phyloP scores from a whole-genome alignment of 108 stramenopile genomes.

The Skeletonema potamos region DNA sequence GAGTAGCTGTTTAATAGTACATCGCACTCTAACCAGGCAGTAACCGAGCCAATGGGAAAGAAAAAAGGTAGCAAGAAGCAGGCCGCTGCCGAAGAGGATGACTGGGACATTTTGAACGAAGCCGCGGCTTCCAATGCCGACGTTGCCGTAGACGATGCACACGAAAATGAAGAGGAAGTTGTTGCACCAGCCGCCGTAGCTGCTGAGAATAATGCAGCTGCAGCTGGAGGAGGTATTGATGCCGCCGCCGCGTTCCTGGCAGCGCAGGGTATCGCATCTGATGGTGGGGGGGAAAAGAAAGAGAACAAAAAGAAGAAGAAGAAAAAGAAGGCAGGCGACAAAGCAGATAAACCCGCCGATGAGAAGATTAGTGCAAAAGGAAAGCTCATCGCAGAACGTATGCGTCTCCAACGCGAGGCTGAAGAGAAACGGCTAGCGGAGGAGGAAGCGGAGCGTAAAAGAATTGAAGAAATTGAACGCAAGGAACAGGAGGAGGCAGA shows the following conservation, averaged over 20 bases:
- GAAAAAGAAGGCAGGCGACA: slow-evolving; percentile 68
- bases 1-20: too few species aligned
- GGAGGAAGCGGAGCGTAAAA: slow-evolving; percentile 78
- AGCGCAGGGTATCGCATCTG: slow-evolving; percentile 59
- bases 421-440: slow-evolving; percentile 68
- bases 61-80: slow-evolving; percentile 38
- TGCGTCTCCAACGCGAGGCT: slow-evolving; percentile 86
- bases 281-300: slow-evolving; percentile 47
- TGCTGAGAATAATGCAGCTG: slow-evolving; percentile 12
- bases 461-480: slow-evolving; percentile 77
- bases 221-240: slow-evolving; percentile 36
- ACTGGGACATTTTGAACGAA: slow-evolving; percentile 44
- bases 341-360: slow-evolving; percentile 49
- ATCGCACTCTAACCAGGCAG: too few species aligned
- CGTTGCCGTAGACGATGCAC: slow-evolving; percentile 4
- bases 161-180: slow-evolving; percentile 6
- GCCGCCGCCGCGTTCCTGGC: slow-evolving; percentile 87
- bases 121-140: slow-evolving; percentile 21
- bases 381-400: slow-evolving; percentile 81
- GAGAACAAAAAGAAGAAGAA: slow-evolving; percentile 86
- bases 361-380: slow-evolving; percentile 77
- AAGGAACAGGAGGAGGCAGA: slow-evolving; percentile 69
- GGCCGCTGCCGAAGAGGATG: slow-evolving; percentile 35
- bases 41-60: slow-evolving; percentile 33
- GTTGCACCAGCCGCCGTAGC: slow-evolving; percentile 1